A percentile compares a stretch with the other conserved stretches of the same genome.
Conservation (phyloP, 2,329 filamentous ascomycete species). For the Rhinocladiella mackenziei region DNA sequence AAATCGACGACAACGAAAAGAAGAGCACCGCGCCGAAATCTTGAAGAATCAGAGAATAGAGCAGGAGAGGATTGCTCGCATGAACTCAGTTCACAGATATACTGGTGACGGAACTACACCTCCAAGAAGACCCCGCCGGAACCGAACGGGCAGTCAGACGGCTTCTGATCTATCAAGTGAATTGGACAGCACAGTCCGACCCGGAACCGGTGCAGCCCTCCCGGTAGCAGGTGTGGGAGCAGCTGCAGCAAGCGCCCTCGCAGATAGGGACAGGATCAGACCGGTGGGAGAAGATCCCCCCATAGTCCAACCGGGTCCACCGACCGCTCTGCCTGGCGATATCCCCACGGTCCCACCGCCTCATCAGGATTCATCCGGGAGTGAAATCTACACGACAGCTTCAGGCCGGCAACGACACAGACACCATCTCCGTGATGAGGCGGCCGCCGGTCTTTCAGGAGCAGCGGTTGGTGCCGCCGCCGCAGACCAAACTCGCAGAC, state of each 20-base stretch:
- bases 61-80: slow-evolving; percentile 50
- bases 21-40: slow-evolving; percentile 57
- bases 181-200: slow-evolving; percentile 15
- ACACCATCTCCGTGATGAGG: slow-evolving; percentile 31
- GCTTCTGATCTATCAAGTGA: slow-evolving; percentile 27
- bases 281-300: slow-evolving; percentile 35
- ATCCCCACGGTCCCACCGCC: slow-evolving; percentile 41
- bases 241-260: slow-evolving; percentile 28
- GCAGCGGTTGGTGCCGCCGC: slow-evolving; percentile 32
- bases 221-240: slow-evolving; percentile 22
- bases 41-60: slow-evolving; percentile 50
- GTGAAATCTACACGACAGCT: slow-evolving; percentile 32
- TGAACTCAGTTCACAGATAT: slow-evolving; percentile 58
- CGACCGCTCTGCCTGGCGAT: slow-evolving; percentile 33
- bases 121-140: slow-evolving; percentile 24
- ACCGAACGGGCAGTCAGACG: slow-evolving; percentile 27
- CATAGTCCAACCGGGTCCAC: slow-evolving; percentile 28
- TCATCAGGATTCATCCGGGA: slow-evolving; percentile 39
- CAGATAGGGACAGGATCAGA: slow-evolving; percentile 28
- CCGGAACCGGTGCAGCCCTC: slow-evolving; percentile 20
- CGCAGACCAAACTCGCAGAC: slow-evolving; percentile 33
- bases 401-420: slow-evolving; percentile 29
- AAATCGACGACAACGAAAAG: slow-evolving; percentile 53
- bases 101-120: slow-evolving; percentile 62
- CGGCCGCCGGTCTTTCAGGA: slow-evolving; percentile 34